A percentile compares a stretch with the other conserved stretches of the same genome.
These are phyloP conservation scores for Purpureocillium takamizusanense DNA, from an alignment of 2,329 filamentous ascomycete genomes.

Conservation along the genomic window DNA sequence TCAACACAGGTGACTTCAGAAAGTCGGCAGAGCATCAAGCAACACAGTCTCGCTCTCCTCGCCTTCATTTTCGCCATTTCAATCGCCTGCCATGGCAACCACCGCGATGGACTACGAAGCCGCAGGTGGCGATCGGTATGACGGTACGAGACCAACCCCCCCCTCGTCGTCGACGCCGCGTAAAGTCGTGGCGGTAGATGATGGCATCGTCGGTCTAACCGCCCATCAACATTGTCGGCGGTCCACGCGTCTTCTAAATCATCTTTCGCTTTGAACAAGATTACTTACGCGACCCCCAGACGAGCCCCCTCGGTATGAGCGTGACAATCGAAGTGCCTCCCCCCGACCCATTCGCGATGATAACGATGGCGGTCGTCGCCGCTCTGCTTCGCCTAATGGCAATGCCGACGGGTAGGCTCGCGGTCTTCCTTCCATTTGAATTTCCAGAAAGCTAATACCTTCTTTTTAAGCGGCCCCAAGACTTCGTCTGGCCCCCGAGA, in stretches of 20 bases:
- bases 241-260: too few relatives aligned
- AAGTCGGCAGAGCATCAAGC: too few relatives aligned
- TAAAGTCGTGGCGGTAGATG: too few relatives aligned
- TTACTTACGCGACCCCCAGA: conserved; percentile 37
- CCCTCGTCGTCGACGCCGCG: neutral
- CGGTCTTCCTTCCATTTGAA: too few relatives aligned
- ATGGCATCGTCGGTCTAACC: too few relatives aligned
- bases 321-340: conserved; percentile 57
- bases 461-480: conserved; percentile 44
- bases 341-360: conserved; percentile 54
- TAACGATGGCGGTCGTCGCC: conserved; percentile 48
- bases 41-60: neutral
- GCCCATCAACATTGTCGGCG: too few relatives aligned
- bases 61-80: conserved; percentile 6
- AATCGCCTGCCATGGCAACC: conserved; percentile 41
- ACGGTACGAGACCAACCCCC: conserved; percentile 35
- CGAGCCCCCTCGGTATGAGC: conserved; percentile 56
- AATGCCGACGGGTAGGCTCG: conserved; percentile 25
- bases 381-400: conserved; percentile 52
- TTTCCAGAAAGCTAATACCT: too few relatives aligned
- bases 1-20: too few relatives aligned
- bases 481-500: conserved; percentile 40
- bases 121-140: conserved; percentile 57
- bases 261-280: too few relatives aligned
- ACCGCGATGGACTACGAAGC: conserved; percentile 64